Conservation (phyloP, 1,284 basidiomycete species). For the Moesziomyces aphidis region DNA sequence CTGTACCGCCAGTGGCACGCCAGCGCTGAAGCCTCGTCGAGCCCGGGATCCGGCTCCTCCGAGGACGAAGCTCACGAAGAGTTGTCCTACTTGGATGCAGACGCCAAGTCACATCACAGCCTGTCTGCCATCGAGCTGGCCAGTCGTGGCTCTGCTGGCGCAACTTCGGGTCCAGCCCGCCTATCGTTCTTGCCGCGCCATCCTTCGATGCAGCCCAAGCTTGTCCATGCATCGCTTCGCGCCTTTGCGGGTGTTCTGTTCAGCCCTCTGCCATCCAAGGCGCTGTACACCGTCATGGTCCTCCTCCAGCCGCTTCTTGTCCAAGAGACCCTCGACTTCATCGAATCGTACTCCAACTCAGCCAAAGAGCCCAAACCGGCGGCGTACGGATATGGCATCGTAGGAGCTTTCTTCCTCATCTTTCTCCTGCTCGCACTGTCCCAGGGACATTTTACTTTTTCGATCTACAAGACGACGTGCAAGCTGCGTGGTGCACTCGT, state of each 20-base stretch:
- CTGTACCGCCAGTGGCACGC: constrained; percentile 13
- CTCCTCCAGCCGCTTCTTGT: constrained; percentile 50
- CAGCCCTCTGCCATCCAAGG: constrained; percentile 22
- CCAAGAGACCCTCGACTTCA: constrained; percentile 44
- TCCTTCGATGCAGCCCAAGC: background rate
- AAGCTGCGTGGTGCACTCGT: constrained; percentile 51
- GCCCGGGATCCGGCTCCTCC: too few relatives aligned
- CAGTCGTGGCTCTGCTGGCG: too few relatives aligned
- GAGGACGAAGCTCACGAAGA: too few relatives aligned
- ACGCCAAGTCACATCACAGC: too few relatives aligned
- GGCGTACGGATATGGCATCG: constrained; percentile 43
- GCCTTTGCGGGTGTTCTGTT: constrained; percentile 29
- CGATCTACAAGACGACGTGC: constrained; percentile 22
- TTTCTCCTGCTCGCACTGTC: constrained; percentile 23
- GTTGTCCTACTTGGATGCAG: too few relatives aligned
- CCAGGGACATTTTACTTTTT: constrained; percentile 27
- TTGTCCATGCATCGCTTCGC: constrained; percentile 7
- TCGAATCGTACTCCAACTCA: constrained; percentile 19
- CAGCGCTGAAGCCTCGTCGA: background rate
- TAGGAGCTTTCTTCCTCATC: constrained; percentile 47
- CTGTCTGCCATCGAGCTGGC: too few relatives aligned
- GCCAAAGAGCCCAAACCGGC: constrained; percentile 21
- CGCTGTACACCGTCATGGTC: constrained; percentile 30
- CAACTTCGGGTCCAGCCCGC: too few relatives aligned
- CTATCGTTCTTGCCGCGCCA: constrained; percentile 3